Conservation (phyloP, 164 flowering plant genomes). For the Kingdonia uniflora region DNA sequence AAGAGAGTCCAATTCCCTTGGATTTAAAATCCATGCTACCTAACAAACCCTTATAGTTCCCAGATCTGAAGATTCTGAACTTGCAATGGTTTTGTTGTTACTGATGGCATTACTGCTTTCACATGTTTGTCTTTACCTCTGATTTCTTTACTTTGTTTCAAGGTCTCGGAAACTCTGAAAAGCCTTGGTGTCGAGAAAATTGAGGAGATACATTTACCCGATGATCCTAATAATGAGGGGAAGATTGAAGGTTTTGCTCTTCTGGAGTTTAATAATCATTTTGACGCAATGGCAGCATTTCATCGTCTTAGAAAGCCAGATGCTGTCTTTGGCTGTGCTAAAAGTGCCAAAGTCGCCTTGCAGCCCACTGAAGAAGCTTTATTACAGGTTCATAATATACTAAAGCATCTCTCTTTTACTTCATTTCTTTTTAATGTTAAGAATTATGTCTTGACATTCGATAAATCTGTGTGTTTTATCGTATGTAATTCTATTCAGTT, state of each 20-base stretch:
- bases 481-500: constrained; percentile 1
- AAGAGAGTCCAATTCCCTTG: no score
- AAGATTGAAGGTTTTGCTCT: constrained; percentile 30
- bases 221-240: constrained; percentile 27
- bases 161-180: constrained; percentile 28
- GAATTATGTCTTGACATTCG: no score
- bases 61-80: no score
- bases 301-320: constrained; percentile 30
- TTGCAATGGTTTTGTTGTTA: no score
- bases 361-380: constrained; percentile 29
- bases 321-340: constrained; percentile 36
- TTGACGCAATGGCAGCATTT: constrained; percentile 33
- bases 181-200: constrained; percentile 23
- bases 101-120: no score
- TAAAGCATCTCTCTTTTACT: no score
- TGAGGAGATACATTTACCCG: constrained; percentile 26
- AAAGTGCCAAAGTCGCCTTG: constrained; percentile 33
- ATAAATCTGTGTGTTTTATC: no score
- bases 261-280: constrained; percentile 26
- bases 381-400: constrained; percentile 25
- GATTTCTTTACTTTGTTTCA: constrained; percentile 6
- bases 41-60: no score
- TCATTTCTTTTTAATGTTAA: no score
- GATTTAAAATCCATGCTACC: no score
- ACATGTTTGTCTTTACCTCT: no score